phyloP scores from a whole-genome alignment of 768 basidiomycete species.

The Leucocoprinus leucothites region DNA sequence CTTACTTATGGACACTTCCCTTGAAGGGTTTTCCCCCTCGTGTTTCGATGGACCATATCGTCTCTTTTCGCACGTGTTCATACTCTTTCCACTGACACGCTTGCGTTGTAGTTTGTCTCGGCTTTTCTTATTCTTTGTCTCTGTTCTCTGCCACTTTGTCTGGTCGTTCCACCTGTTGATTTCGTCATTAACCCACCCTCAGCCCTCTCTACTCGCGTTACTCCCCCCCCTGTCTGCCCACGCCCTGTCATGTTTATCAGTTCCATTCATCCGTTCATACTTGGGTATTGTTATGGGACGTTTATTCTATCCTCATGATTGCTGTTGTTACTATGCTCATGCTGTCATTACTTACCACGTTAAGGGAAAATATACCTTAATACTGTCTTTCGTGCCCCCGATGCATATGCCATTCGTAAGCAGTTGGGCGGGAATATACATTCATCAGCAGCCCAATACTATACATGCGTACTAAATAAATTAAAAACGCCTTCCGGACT shows the following conservation, averaged over 20 bases:
- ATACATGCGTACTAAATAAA: no score
- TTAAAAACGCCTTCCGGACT: no score
- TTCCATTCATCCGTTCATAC: not conserved
- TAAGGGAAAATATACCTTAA: not conserved
- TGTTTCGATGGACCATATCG: not conserved
- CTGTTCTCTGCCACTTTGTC: not conserved
- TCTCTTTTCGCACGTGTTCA: not conserved
- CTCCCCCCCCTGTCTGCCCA: not conserved
- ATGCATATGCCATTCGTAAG: not conserved
- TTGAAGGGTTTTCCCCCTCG: no score
- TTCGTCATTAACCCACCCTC: not conserved
- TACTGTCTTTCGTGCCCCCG: not conserved
- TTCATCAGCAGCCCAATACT: no score
- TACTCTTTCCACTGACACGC: constrained; percentile 1
- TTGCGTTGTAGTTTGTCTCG: constrained; percentile 4
- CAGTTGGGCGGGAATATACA: no score
- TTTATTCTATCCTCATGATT: not conserved
- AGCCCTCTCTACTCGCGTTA: not conserved
- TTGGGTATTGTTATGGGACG: not conserved
- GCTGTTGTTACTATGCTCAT: not conserved
- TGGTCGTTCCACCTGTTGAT: no score
- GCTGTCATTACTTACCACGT: not conserved
- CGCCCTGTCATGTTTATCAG: not conserved
- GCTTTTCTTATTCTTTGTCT: not conserved
- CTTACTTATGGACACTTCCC: not conserved